phyloP scores from a whole-genome alignment of 192 early-diverging fungal genomes.

The Chytriomyces hyalinus region DNA sequence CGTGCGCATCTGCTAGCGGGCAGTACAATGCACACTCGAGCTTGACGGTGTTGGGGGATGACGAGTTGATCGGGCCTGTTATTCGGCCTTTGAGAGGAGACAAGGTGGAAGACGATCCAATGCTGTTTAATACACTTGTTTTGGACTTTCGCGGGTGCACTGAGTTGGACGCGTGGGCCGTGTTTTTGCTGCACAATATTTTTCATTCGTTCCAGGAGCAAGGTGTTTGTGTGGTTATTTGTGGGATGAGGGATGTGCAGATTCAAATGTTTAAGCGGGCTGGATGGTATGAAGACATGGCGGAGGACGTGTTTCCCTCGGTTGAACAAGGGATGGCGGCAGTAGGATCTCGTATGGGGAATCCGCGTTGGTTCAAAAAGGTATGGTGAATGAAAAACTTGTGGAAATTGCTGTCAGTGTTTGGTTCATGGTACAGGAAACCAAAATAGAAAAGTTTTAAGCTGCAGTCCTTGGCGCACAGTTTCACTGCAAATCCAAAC shows the following conservation, averaged over 20 bases:
- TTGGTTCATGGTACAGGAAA: too few relatives aligned
- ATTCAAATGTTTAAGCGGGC: background rate
- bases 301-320: background rate
- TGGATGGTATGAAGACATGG: slow-evolving; percentile 6
- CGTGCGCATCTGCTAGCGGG: too few relatives aligned
- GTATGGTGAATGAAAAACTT: background rate
- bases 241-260: background rate
- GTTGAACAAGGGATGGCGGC: background rate
- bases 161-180: slow-evolving; percentile 27
- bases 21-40: too few relatives aligned
- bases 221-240: background rate
- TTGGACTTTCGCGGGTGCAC: slow-evolving; percentile 3
- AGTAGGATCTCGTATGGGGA: background rate
- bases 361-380: background rate
- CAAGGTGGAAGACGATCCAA: too few relatives aligned
- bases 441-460: too few relatives aligned
- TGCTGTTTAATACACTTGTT: background rate
- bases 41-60: too few relatives aligned
- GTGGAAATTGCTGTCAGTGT: too few relatives aligned
- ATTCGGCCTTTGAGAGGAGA: too few relatives aligned
- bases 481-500: too few relatives aligned
- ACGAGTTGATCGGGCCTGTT: too few relatives aligned
- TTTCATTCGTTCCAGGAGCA: slow-evolving; percentile 24
- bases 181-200: slow-evolving; percentile 21
- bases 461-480: too few relatives aligned